Conservation (phyloP, 306 rosid genomes). For the Vigna radiata region DNA sequence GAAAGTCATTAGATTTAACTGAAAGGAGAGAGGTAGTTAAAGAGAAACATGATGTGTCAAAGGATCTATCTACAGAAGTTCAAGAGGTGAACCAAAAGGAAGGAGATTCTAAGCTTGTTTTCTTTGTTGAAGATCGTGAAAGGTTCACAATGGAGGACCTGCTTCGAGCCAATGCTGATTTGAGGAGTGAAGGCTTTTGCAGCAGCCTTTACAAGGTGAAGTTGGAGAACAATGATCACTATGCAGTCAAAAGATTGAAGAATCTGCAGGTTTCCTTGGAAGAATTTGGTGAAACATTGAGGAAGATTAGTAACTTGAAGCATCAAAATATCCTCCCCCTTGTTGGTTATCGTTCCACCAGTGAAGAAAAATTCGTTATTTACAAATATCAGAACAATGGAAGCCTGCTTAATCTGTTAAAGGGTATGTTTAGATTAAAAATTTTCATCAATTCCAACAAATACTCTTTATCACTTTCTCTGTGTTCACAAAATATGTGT, state of each 20-base stretch:
- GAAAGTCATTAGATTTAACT: constrained; percentile 37
- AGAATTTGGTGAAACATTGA: constrained; percentile 66
- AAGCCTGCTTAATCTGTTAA: constrained; percentile 71
- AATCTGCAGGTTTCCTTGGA: constrained; percentile 63
- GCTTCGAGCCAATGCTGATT: constrained; percentile 66
- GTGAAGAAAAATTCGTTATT: constrained; percentile 74
- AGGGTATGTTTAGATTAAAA: constrained; percentile 52
- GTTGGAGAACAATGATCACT: constrained; percentile 56
- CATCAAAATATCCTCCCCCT: constrained; percentile 77
- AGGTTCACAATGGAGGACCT: constrained; percentile 72
- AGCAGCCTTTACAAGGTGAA: constrained; percentile 74
- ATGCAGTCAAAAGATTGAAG: constrained; percentile 81
- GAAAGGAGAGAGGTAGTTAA: constrained; percentile 35
- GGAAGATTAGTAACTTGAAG: constrained; percentile 55
- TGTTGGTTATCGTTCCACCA: constrained; percentile 58
- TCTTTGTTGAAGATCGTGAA: constrained; percentile 69
- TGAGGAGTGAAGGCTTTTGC: constrained; percentile 59
- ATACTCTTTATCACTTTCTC: neutral
- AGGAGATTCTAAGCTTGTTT: constrained; percentile 59
- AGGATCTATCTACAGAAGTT: constrained; percentile 26
- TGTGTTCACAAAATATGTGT: neutral
- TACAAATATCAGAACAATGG: constrained; percentile 79
- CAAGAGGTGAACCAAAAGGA: constrained; percentile 42
- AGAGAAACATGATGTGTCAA: constrained; percentile 37
- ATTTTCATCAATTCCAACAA: constrained; percentile 5